phyloP scores from a whole-genome alignment of 495 filamentous ascomycete species.

The Astrothelium subdiscretum region DNA sequence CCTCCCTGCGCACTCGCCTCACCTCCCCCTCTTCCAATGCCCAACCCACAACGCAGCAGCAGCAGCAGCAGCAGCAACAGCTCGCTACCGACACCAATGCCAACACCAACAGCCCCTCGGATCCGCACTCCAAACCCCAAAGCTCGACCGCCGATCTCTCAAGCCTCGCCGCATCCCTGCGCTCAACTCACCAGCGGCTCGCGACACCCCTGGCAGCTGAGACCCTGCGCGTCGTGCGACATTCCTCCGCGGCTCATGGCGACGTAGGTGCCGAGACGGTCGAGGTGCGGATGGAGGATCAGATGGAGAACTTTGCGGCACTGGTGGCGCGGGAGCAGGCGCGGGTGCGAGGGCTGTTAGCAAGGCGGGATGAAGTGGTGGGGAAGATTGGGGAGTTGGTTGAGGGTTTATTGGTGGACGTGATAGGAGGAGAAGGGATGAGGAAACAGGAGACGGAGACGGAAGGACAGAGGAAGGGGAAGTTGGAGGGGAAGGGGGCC shows the following conservation, averaged over 20 bases:
- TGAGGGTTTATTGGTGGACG: background rate
- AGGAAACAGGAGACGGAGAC: background rate
- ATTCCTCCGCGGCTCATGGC: too few relatives aligned
- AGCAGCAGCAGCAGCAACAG: too few relatives aligned
- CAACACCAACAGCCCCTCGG: background rate
- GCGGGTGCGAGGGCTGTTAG: constrained; percentile 7
- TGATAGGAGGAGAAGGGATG: background rate
- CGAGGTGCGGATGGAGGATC: background rate
- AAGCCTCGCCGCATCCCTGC: background rate
- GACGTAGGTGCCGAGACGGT: background rate
- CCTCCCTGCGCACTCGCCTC: background rate
- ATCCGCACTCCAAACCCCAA: background rate
- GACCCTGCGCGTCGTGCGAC: background rate
- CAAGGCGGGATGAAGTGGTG: background rate
- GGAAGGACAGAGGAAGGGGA: background rate
- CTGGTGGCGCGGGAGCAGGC: constrained; percentile 15
- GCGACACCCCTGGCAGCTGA: background rate
- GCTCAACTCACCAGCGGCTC: background rate
- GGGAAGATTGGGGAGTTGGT: background rate
- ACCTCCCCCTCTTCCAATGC: background rate
- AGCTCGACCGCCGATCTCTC: background rate
- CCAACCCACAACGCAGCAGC: background rate
- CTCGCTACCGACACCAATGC: background rate
- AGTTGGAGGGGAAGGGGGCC: constrained; percentile 10
- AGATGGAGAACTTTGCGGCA: background rate